These are phyloP conservation scores for Dictyostelium intermedium DNA, from an alignment of 78 protist genomes.

Conservation along the genomic window DNA sequence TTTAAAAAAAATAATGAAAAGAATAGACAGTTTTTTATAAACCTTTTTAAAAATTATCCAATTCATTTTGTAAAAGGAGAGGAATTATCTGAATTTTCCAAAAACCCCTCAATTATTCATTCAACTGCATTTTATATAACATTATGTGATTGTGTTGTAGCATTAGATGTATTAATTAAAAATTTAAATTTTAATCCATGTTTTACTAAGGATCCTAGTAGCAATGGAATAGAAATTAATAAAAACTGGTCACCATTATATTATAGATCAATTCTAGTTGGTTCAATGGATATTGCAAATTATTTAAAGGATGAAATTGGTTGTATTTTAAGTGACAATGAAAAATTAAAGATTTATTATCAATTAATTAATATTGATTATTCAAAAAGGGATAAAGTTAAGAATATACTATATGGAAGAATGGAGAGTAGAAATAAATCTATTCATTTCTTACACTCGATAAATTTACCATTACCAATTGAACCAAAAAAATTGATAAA, in stretches of 20 bases:
- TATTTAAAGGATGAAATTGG: not conserved
- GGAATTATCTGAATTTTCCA: not conserved
- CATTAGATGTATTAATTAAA: not conserved
- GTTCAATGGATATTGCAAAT: not conserved
- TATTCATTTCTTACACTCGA: not conserved
- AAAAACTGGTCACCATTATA: not conserved
- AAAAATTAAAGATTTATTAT: not conserved
- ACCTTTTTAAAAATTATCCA: not conserved
- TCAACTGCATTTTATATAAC: not conserved
- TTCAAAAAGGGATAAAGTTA: no score
- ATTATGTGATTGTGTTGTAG: not conserved
- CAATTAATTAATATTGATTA: not conserved
- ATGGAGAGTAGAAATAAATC: not conserved
- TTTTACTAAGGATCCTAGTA: no score
- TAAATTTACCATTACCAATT: no score
- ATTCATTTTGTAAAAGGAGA: not conserved
- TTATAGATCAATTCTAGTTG: not conserved
- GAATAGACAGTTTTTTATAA: not conserved
- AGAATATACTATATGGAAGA: not conserved
- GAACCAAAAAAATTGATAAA: no score
- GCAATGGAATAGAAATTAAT: no score
- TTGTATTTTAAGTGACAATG: not conserved
- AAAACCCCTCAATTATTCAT: no score
- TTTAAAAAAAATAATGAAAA: not conserved
- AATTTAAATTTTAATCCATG: not conserved